Evolutionary conservation across 2,329 filamentous ascomycete species (phyloP), one percentile per base, ranked within the genome.

Genomic region (Colletotrichum noveboracense): DNA sequence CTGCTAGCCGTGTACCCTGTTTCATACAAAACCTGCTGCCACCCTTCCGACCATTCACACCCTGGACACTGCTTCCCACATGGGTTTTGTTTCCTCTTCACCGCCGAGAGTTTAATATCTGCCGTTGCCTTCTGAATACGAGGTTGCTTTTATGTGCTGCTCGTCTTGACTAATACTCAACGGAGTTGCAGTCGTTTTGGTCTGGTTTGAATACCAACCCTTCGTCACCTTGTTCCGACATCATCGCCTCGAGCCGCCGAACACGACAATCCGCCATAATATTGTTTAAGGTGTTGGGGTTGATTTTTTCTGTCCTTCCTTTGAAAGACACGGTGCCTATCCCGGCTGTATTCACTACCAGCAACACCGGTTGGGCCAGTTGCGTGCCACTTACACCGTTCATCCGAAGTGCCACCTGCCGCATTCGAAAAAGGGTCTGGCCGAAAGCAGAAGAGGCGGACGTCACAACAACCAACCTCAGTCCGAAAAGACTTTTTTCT

Each of bases 1-100:
- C 66, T 71, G 66, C 36, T 78, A 78, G 68, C 77, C 77, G 77
- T 62, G 55, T 61, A 32, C 75, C 48, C 48, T 66, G 68, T 76
- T 77, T 73, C 73, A 70, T 74, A 76, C 69, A 76, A 66, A 76
- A 77, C 52, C 66, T 67, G 69, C 70, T 32, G 34, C 34, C 62
- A 58, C 48, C 76, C 76, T 26, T 67, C 74, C 34, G 14, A 62
- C 60, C 69, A 68, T 21, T 64, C 28, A 24, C 8, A 48, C 16
- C 58, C 48, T 26, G 4, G 9, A 32, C 26, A 21, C 7, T 10
- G 18, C 28, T 18, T 62, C 38, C 16, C 66, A 60, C 30, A 26
- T 48, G n/a, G 7, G 66, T 24, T 62, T 70, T 70, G 34, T 56
- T 58, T 70, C 26, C 71, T 70, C 52, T 74, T 74, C 66, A 74